These are phyloP conservation scores for Podaxis sp. DNA, from an alignment of 768 basidiomycete species.

Conservation along the genomic window DNA sequence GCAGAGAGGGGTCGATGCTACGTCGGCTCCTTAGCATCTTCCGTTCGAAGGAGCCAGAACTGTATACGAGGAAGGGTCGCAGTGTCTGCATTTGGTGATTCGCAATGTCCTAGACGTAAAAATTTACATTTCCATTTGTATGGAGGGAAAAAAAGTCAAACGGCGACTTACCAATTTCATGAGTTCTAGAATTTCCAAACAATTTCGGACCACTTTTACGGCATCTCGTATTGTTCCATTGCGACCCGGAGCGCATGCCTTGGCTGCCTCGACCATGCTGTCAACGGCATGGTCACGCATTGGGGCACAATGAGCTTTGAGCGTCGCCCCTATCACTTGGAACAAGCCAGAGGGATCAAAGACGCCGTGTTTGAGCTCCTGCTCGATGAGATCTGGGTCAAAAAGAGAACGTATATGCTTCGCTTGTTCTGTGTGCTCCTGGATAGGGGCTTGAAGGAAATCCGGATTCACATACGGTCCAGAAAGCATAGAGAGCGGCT, in stretches of 20 bases:
- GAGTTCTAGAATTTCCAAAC: conserved; percentile 88
- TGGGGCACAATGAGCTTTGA: conserved; percentile 91
- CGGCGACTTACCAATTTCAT: conserved; percentile 83
- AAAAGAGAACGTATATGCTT: conserved; percentile 71
- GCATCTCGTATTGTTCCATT: conserved; percentile 60
- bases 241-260: conserved; percentile 53
- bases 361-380: conserved; percentile 73
- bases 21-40: conserved; percentile 69
- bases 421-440: conserved; percentile 63
- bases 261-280: conserved; percentile 74
- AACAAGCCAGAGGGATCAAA: conserved; percentile 84
- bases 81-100: conserved; percentile 93
- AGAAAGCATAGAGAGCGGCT: conserved; percentile 66
- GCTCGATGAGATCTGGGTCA: conserved; percentile 80
- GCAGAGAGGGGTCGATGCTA: conserved; percentile 43
- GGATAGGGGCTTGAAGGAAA: conserved; percentile 58
- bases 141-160: conserved; percentile 10
- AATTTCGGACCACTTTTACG: conserved; percentile 73
- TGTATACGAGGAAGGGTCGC: conserved; percentile 85
- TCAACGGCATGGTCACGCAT: conserved; percentile 87
- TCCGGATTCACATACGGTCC: conserved; percentile 61
- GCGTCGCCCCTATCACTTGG: conserved; percentile 71
- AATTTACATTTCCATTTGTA: conserved; percentile 19
- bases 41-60: conserved; percentile 78
- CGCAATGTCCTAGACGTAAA: conserved; percentile 76